These are phyloP conservation scores for Dioscorea dumetorum DNA, from an alignment of 106 monocot species.

Conservation along the genomic window DNA sequence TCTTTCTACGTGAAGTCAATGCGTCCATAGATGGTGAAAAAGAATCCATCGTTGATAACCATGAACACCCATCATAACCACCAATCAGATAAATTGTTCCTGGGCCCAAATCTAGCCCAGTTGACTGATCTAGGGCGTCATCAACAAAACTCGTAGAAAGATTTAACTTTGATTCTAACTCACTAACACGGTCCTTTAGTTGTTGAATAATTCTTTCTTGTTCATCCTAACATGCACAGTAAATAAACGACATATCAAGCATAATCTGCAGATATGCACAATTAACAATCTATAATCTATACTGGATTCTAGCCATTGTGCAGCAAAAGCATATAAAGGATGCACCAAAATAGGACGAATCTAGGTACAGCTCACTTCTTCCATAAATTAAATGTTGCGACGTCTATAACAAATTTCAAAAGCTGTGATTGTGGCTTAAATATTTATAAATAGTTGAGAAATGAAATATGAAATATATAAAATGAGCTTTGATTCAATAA, in stretches of 20 bases:
- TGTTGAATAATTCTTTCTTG: slow-evolving; percentile 32
- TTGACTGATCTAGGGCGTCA: slow-evolving; percentile 1
- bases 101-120: neutral
- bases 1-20: slow-evolving; percentile 38
- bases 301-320: no score
- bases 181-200: slow-evolving; percentile 22
- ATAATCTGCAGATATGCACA: neutral
- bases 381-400: neutral
- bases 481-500: no score
- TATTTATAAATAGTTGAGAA: no score
- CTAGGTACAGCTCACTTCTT: neutral
- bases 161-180: slow-evolving; percentile 22
- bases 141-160: slow-evolving; percentile 10
- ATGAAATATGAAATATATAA: no score
- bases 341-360: no score
- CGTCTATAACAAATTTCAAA: no score
- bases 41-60: slow-evolving; percentile 60
- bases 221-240: slow-evolving; percentile 17
- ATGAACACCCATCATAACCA: slow-evolving; percentile 48
- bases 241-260: neutral
- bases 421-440: no score
- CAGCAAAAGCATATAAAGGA: no score
- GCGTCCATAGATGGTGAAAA: slow-evolving; percentile 50
- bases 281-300: no score
- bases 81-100: slow-evolving; percentile 40